phyloP scores from a whole-genome alignment of 78 protist species.

The Paulinella micropora region DNA sequence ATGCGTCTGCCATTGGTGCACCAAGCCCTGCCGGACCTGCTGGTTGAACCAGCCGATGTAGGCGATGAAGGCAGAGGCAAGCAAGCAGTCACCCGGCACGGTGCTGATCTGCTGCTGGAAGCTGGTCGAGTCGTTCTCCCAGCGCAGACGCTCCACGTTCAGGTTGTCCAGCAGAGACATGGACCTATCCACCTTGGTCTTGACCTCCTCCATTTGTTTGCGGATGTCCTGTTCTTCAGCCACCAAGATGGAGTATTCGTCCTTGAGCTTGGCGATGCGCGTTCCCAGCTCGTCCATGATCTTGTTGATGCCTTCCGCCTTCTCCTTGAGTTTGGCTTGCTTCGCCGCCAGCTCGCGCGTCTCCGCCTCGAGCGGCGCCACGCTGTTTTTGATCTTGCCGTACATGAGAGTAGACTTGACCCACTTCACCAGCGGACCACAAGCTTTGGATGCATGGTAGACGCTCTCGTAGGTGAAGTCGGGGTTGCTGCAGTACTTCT shows the following conservation, averaged over 20 bases:
- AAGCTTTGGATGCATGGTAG: constrained; percentile 61
- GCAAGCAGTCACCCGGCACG: constrained; percentile 72
- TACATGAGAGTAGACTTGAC: constrained; percentile 57
- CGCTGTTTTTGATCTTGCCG: constrained; percentile 51
- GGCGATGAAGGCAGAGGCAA: constrained; percentile 72
- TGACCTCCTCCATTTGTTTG: constrained; percentile 44
- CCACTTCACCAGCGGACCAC: constrained; percentile 90
- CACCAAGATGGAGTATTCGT: not conserved
- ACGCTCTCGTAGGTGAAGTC: constrained; percentile 50
- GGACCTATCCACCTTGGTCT: constrained; percentile 57
- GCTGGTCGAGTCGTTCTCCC: constrained; percentile 52
- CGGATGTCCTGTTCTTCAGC: constrained; percentile 58
- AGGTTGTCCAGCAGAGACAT: constrained; percentile 49
- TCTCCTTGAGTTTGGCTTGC: constrained; percentile 42
- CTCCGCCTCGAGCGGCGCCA: constrained; percentile 59
- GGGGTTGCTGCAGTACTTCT: constrained; percentile 39
- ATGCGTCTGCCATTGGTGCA: not conserved
- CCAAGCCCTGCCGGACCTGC: constrained; percentile 6
- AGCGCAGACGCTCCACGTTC: constrained; percentile 57
- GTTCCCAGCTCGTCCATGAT: not conserved
- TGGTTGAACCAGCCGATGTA: constrained; percentile 80
- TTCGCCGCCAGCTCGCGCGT: constrained; percentile 29
- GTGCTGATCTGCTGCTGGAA: constrained; percentile 51
- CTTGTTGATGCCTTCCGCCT: not conserved
- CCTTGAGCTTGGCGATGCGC: not conserved